Percentiles rank a stretch among this genome's conserved stretches.
Evolutionary conservation across 768 basidiomycete genomes (phyloP).

Genomic region (Tricholoma sp.): DNA sequence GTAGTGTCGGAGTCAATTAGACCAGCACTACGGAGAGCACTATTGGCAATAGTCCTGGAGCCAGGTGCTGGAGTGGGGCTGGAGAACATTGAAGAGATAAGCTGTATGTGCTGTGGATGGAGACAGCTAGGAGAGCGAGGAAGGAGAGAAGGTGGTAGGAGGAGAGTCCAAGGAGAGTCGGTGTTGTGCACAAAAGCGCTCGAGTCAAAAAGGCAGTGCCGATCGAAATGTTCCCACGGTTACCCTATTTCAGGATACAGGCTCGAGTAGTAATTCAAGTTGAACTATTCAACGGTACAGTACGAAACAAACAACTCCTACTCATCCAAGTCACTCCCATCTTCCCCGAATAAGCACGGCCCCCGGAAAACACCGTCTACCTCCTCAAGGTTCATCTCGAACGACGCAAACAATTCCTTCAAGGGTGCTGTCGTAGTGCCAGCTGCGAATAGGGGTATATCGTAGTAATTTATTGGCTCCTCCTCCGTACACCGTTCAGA

Average conservation of each 20-base stretch:
- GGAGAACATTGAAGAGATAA: constrained; percentile 44
- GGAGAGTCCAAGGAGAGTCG: not conserved
- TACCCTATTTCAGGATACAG: not conserved
- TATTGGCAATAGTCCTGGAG: constrained; percentile 52
- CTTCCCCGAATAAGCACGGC: constrained; percentile 26
- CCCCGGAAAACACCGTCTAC: constrained; percentile 27
- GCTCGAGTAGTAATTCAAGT: too few species aligned
- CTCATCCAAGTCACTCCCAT: constrained; percentile 10
- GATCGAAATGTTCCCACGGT: constrained; percentile 22
- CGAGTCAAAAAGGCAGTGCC: constrained; percentile 31
- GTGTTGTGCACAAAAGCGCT: constrained; percentile 15
- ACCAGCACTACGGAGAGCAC: constrained; percentile 63
- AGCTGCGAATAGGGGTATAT: not conserved
- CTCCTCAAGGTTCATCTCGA: constrained; percentile 16
- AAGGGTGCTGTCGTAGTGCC: not conserved
- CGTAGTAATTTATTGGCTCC: not conserved
- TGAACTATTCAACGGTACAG: too few species aligned
- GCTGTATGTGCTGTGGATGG: constrained; percentile 1
- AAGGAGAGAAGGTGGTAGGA: constrained; percentile 6
- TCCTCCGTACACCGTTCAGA: not conserved
- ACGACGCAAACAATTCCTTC: not conserved
- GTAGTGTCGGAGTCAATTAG: constrained; percentile 72
- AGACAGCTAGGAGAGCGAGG: not conserved
- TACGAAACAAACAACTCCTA: too few species aligned
- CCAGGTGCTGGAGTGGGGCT: constrained; percentile 56